Evolutionary conservation across 1,284 basidiomycete species (phyloP).

Genomic region (Wolfiporia cocos): DNA sequence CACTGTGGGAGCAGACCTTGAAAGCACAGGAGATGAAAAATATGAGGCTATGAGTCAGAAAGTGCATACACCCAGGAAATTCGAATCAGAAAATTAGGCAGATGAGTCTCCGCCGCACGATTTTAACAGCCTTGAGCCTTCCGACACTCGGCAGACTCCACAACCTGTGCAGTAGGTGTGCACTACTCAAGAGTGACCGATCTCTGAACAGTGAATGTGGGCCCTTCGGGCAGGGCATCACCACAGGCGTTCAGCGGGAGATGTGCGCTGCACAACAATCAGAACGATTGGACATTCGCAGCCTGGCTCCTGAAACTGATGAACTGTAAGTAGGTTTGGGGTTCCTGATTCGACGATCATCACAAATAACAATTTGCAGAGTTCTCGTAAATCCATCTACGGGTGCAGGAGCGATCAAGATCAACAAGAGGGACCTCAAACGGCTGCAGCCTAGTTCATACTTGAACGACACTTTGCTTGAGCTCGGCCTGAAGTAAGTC

Average conservation of each 20-base stretch:
- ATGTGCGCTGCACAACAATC: conserved; percentile 13
- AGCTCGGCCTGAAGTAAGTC: conserved; percentile 87
- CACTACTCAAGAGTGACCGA: background rate
- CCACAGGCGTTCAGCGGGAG: background rate
- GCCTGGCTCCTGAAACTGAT: conserved; percentile 41
- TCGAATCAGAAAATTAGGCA: too few relatives aligned
- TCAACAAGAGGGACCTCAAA: conserved; percentile 72
- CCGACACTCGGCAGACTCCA: background rate
- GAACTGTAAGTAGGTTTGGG: conserved; percentile 47
- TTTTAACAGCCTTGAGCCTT: background rate
- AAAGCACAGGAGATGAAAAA: background rate
- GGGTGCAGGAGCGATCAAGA: conserved; percentile 67
- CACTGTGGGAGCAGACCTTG: background rate
- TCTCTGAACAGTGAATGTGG: background rate
- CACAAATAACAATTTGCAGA: conserved; percentile 32
- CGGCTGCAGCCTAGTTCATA: conserved; percentile 77
- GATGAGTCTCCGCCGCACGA: too few relatives aligned
- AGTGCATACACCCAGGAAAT: too few relatives aligned
- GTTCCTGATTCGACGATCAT: conserved; percentile 3
- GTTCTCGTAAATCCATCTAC: conserved; percentile 71
- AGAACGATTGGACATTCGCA: conserved; percentile 9
- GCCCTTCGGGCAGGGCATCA: background rate
- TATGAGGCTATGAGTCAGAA: background rate
- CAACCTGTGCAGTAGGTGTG: conserved; percentile 1
- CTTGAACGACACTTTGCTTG: conserved; percentile 93